Evolutionary conservation across 225 moss, liverwort and hornwort genomes (phyloP), one percentile per base, ranked within the genome.

Genomic region (Neckera pumila): DNA sequence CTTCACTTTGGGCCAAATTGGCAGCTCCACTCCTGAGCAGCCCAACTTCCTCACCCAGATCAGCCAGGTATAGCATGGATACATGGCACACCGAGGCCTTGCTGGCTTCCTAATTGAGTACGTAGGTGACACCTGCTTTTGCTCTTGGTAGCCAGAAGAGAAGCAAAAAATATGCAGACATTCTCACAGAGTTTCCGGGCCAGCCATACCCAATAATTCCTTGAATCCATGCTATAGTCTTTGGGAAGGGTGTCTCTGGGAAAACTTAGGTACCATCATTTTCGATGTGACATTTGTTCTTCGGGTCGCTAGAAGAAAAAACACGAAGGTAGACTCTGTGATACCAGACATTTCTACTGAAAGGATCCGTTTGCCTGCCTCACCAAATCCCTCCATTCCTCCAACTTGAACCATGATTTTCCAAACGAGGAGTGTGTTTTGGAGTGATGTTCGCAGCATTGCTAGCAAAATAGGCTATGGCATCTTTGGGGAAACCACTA

Each of bases 11-110:
- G 97, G 98, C 5, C 94, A 99, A 87, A 95, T 99, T 56, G 98
- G 98, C 30, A 71, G 91, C 85, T 81, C 80, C 77, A 90, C 90
- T 5, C 91, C 42, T 2, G 86, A 86, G 1, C 17, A 66, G 28
- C 98, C 98, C 82, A 99, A 96, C 83, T 99, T 99, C 80, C 45
- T 96, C 87, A 91, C 94, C n/a, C 97, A 99, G 87, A 91, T 98
- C 42, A 72, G 86, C 61, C 98, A 98, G 96, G 97, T 86, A 85
- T 1, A 25, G 17, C 54, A 8, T 76, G 51, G 31, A 47, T 12
- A 33, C 19, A 19, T 7, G 31, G 54, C 78, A 26, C 57, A 56
- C 26, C 11, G 17, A 40, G 30, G 12, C 28, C 17, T 59, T 59
- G 79, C 58, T 58, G 79, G 10, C 78, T 78, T 26, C n/a, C n/a